Evolutionary conservation across 2,329 filamentous ascomycete genomes (phyloP), one percentile per base, ranked within the genome.

Genomic region (Aspergillus phoenicis): DNA sequence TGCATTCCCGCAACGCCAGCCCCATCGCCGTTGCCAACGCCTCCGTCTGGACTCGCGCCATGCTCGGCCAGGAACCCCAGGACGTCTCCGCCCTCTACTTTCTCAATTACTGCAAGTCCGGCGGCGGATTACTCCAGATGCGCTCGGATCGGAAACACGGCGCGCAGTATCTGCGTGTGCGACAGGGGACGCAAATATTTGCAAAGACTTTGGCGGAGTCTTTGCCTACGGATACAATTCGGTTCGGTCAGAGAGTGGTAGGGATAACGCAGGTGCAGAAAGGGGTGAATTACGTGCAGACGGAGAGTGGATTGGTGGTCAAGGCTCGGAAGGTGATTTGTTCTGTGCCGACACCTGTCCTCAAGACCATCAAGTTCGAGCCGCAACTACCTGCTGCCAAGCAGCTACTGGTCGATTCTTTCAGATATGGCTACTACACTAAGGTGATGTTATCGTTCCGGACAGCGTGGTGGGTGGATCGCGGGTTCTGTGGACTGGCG

Each of bases 61-160:
- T 84, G 79, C 71, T 85, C 1, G 84, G 84, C 1, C 70, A 79
- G 1, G 81, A 85, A 36, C 78, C 83, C 0, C 61, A 58, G 1
- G 82, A 86, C 11, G 66, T 85, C 4, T 82, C 78, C 6, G 83
- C 84, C 0, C 68, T 84, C 1, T 86, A 75, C 66, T 85, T 87
- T 65, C 74, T 87, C 22, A 77, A 84, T 66, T 86, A 87, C 72
- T 83, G 81, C 75, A 82, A 80, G 64, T 79, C 77, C 10, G 82
- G 82, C 2, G 80, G 80, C 4, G 85, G 85, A 0, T 72, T 87
- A 2, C 60, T 83, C 60, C 74, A 79, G 48, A 83, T 87, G 78
- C 75, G 82, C 0, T 84, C 83, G 1, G 84, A 87, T 65, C 67
- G 74, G 22, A 81, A 83, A 59, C 66, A 78, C 45, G 85, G 85